Base-by-base conservation (phyloP, 495 filamentous ascomycete species). In the Neurospora cerealis region DNA sequence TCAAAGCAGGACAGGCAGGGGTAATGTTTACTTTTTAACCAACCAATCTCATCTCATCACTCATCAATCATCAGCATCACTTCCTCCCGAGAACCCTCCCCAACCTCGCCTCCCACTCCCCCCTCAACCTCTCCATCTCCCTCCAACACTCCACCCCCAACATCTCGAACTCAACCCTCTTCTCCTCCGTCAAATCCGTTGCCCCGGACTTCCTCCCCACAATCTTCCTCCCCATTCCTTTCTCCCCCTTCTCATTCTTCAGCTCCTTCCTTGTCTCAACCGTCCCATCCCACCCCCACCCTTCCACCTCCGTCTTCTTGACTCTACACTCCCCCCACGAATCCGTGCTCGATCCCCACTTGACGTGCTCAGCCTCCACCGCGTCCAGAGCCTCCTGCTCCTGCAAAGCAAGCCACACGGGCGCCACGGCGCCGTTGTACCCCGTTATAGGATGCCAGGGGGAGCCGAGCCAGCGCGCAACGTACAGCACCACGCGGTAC, bases 321-420 rank as follows among this genome's bases (percentile, higher is more conserved):
- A 91, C 87, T 21, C 85, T 80, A 77, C 87, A 88, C 32, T 81
- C 72, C 0, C 95, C 95, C 54, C 80, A 74, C 19, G 83, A 76
- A 76, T 91, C 85, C 5, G 85, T 87, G 60, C 88, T 87, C 11
- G 90, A 92, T 6, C 96, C 96, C 95, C 95, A 99, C 85, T 99
- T 99, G 15, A 84, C 84, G 48, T 86, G 84, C 48, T 91, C 89
- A n/a, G 83, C 85, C 36, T 62, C 39, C 13, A 76, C 73, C 10
- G 85, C 85, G 76, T 94, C 91, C 37, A 99, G 83, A 48, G 84
- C 84, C 2, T 83, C 81, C 74, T 93, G 89, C n/a, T 89, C 81
- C 10, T 89, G 86, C 36, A 98, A 86, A 1, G 93, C 91, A 19
- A 97, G 83, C 91, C 93, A 97, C 46, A 92, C 89, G 0, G 93